These are phyloP conservation scores for Eimeria praecox DNA, from an alignment of 169 alveolate genomes.

Conservation along the genomic window DNA sequence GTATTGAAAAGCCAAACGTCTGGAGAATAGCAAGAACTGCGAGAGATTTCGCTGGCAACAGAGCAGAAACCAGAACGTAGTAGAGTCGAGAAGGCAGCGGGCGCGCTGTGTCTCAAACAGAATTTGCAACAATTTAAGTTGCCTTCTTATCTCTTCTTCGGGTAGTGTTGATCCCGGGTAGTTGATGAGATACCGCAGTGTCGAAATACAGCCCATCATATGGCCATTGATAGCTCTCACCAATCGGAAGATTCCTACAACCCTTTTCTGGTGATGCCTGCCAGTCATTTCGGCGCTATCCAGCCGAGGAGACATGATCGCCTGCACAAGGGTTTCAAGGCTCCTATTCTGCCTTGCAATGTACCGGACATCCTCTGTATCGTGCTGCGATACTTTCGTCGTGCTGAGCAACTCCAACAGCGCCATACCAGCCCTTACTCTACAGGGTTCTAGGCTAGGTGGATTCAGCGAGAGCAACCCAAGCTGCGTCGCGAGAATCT, in stretches of 20 bases:
- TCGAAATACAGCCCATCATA: not conserved
- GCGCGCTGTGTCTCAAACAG: not conserved
- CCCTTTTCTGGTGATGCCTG: not conserved
- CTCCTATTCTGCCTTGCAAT: not conserved
- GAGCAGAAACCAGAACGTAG: not conserved
- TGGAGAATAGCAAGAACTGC: not conserved
- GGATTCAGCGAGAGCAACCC: slow-evolving; percentile 13
- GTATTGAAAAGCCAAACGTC: not conserved
- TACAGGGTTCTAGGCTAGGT: not conserved
- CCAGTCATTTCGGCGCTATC: not conserved
- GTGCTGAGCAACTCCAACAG: not conserved
- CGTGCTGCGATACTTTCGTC: too few species aligned
- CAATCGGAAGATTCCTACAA: not conserved
- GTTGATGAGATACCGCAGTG: not conserved
- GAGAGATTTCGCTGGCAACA: not conserved
- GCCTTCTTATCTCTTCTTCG: not conserved
- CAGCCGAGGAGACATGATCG: not conserved
- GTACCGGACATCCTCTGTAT: not conserved
- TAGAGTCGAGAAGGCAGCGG: not conserved
- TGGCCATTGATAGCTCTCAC: not conserved
- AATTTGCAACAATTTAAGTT: not conserved
- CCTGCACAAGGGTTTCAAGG: not conserved
- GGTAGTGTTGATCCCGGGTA: not conserved
- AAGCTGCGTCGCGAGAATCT: not conserved
- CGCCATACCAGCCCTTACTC: not conserved